Evolutionary conservation across 2,329 filamentous ascomycete genomes (phyloP), one percentile per base, ranked within the genome.

Genomic region (Pyrenochaeta sp.): DNA sequence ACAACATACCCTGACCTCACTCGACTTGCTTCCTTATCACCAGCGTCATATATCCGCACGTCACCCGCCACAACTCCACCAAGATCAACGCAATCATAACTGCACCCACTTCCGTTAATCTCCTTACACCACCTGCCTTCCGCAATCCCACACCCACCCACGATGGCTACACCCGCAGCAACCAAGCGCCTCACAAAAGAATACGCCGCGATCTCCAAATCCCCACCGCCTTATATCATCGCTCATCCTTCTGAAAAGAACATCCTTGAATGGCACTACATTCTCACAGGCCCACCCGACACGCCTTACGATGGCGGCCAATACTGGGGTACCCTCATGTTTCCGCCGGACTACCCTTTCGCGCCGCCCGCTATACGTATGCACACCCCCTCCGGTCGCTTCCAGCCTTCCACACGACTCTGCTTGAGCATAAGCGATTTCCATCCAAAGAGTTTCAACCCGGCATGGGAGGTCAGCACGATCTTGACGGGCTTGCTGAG

Each of bases 361-460:
- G 94, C 93, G 12, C 95, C 95, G 32, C 95, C 95, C 4, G 93
- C 95, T 2, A 99, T 99, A 78, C 92, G 94, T 74, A 99, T 99
- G 95, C 95, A 98, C 83, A 99, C 95, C 0, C 95, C 95, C 1
- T 94, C 90, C 12, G 95, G 95, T 58, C 91, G 95, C 73, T 99
- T 99, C 81, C 92, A 97, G 77, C 92, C 93, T 2, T 95, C 91
- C 1, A 93, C 92, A 13, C 88, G 95, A 49, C 87, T 99, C 24
- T 99, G 95, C 73, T 89, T 99, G 47, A 96, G 91, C 74, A 99
- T 99, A 72, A 94, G 90, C 70, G 95, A 99, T 76, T 99, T 98
- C 80, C 95, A 99, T 76, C 95, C 95, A 3, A 96, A 96, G 78
- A 94, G 91, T 28, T 99, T 98, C 83, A 99, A 99, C 77, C 95